These are phyloP conservation scores for Tulasnella sp. DNA, from an alignment of 768 basidiomycete species.

Conservation along the genomic window DNA sequence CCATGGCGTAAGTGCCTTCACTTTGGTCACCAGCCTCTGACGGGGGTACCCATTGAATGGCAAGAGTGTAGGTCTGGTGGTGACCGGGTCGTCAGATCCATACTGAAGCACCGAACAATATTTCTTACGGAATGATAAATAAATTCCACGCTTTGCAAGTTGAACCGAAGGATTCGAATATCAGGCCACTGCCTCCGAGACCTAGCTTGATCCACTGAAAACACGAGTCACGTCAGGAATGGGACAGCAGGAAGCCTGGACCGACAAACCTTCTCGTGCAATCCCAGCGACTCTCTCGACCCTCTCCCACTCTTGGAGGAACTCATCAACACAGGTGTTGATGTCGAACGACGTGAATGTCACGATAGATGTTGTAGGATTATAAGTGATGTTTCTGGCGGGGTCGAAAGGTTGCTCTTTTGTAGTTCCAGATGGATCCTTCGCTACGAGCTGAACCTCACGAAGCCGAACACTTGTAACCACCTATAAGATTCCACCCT, in stretches of 20 bases:
- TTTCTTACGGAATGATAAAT: constrained; percentile 54
- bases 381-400: constrained; percentile 86
- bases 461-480: constrained; percentile 90
- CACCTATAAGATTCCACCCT: constrained; percentile 52
- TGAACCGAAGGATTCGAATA: constrained; percentile 84
- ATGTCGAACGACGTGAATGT: constrained; percentile 87
- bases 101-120: not conserved
- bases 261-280: constrained; percentile 72
- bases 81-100: not conserved
- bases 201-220: constrained; percentile 75
- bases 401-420: constrained; percentile 63
- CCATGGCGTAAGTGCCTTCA: constrained; percentile 42
- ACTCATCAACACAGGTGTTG: constrained; percentile 85
- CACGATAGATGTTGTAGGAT: constrained; percentile 84
- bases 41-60: constrained; percentile 39
- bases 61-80: constrained; percentile 28
- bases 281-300: constrained; percentile 95
- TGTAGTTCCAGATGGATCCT: not conserved
- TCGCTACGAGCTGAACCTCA: constrained; percentile 75
- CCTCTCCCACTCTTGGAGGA: constrained; percentile 89
- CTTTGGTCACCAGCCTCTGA: constrained; percentile 38
- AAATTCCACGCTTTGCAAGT: constrained; percentile 90
- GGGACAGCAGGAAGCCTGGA: not conserved
- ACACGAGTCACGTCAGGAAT: constrained; percentile 55
- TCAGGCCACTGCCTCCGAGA: constrained; percentile 59